These are phyloP conservation scores for Aureobasidium sp. DNA, from an alignment of 2,329 filamentous ascomycete genomes.

Conservation along the genomic window DNA sequence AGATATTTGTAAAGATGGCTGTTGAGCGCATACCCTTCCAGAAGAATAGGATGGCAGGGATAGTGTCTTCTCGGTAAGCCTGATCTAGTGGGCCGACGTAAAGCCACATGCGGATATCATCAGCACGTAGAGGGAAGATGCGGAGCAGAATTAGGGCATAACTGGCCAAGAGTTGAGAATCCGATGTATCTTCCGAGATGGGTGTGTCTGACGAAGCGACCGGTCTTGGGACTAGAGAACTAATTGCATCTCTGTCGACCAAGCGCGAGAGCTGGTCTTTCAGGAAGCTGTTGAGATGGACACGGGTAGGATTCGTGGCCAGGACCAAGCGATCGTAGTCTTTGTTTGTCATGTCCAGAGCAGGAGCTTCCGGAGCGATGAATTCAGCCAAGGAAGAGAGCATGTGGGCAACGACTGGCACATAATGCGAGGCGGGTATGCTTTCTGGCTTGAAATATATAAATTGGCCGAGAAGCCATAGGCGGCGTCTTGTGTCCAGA, in stretches of 20 bases:
- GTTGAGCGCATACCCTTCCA: slow-evolving; percentile 61
- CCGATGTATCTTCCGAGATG: slow-evolving; percentile 15
- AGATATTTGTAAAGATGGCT: slow-evolving; percentile 48
- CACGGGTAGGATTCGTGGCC: slow-evolving; percentile 26
- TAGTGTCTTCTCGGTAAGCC: slow-evolving; percentile 7
- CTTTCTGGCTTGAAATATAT: slow-evolving; percentile 32
- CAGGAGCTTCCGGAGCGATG: slow-evolving; percentile 41
- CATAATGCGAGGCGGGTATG: slow-evolving; percentile 33
- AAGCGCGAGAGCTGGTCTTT: slow-evolving; percentile 59
- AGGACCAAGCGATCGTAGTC: slow-evolving; percentile 35
- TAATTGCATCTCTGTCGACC: slow-evolving; percentile 67
- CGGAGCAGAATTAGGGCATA: slow-evolving; percentile 79
- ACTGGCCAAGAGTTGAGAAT: slow-evolving; percentile 65
- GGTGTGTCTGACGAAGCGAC: neutral
- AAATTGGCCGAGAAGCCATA: slow-evolving; percentile 52
- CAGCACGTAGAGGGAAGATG: slow-evolving; percentile 71
- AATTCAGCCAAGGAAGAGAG: slow-evolving; percentile 48
- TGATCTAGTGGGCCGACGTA: slow-evolving; percentile 53
- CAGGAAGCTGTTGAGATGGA: slow-evolving; percentile 42
- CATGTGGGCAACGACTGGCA: slow-evolving; percentile 46
- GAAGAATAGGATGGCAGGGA: slow-evolving; percentile 68
- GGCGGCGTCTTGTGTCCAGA: slow-evolving; percentile 21
- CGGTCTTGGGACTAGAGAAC: slow-evolving; percentile 21
- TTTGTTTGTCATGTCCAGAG: slow-evolving; percentile 23
- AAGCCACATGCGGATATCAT: slow-evolving; percentile 91